Base-by-base conservation (phyloP, 768 basidiomycete genomes). In the Tylopilus vinaceipallidus region DNA sequence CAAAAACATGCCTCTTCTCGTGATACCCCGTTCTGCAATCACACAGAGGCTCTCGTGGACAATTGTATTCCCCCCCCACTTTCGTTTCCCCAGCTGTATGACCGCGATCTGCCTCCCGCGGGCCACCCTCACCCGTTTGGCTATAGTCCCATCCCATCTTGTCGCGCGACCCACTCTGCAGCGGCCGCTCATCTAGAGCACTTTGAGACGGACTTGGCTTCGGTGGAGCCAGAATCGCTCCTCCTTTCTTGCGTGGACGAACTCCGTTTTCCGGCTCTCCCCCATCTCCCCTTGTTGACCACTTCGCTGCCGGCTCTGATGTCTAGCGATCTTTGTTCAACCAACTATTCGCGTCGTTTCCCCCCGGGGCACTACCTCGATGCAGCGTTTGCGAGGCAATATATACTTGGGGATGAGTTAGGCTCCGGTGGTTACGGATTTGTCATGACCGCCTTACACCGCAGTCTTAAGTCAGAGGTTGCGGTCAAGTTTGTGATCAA, bases 401-500 rank as follows among this genome's bases (percentile, higher is more conserved):
- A 89, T 59, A 64, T 73, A 32, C 79, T 89, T 20, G 79, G 78
- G 32, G 88, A 88, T 56, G 86, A 91, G 64, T 76, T 98, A 22
- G 95, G 95, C 35, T 83, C 84, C 10, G 95, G 95, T 37, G 94
- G 94, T 16, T 98, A 94, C 64, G 94, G 94, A 2, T 97, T 98
- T 65, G 95, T 98, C 23, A 89, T 95, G 79, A 87, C 88, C 3
- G 93, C 91, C 10, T 70, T 75, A 30, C 81, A 90, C 62, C 81
- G 80, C 13, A 58, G 55, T 26, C 75, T 79, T 39, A 75, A 75
- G 0, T 67, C 73, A 49, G 88, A 93, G 64, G 93, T 94, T 45
- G 94, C 94, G 0, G 88, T 97, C 68, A 98, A 98, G 71, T 97
- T 98, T 67, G 93, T 98, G 62, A 81, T 88, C 72, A 94, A 91